Evolutionary conservation across 306 rosid genomes (phyloP).

Genomic region (Corylus americana): DNA sequence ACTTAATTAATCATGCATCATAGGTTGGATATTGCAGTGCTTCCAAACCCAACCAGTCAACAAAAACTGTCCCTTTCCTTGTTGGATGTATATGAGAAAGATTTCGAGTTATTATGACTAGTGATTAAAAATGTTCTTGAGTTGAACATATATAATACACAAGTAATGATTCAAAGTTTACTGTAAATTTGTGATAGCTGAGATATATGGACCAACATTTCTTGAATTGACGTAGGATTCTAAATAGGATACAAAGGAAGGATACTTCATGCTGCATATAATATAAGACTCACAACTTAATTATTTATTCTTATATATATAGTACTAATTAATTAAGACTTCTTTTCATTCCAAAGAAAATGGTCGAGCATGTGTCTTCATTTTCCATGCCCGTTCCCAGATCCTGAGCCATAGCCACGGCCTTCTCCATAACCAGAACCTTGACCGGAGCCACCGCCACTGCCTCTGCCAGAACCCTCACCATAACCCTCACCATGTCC

Average conservation of each 20-base stretch:
- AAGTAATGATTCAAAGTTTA: background rate
- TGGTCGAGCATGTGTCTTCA: background rate
- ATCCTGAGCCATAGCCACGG: background rate
- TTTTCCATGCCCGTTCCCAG: slow-evolving; percentile 13
- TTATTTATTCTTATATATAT: too few species aligned
- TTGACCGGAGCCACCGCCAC: slow-evolving; percentile 14
- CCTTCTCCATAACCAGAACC: slow-evolving; percentile 8
- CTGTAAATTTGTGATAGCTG: background rate
- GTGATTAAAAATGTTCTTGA: background rate
- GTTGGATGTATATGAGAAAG: background rate
- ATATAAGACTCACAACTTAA: too few species aligned
- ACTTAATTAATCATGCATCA: too few species aligned
- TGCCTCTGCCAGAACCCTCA: slow-evolving; percentile 35
- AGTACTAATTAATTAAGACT: too few species aligned
- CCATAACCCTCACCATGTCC: slow-evolving; percentile 17
- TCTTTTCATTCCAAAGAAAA: background rate
- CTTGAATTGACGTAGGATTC: too few species aligned
- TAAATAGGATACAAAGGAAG: too few species aligned
- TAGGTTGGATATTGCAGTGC: too few species aligned
- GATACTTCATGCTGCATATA: too few species aligned
- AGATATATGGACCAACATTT: too few species aligned
- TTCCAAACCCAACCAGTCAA: too few species aligned
- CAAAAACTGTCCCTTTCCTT: too few species aligned
- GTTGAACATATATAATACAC: too few species aligned
- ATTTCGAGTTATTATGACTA: background rate